Conservation (phyloP, 2,329 filamentous ascomycete species). For the Fusarium sp. region DNA sequence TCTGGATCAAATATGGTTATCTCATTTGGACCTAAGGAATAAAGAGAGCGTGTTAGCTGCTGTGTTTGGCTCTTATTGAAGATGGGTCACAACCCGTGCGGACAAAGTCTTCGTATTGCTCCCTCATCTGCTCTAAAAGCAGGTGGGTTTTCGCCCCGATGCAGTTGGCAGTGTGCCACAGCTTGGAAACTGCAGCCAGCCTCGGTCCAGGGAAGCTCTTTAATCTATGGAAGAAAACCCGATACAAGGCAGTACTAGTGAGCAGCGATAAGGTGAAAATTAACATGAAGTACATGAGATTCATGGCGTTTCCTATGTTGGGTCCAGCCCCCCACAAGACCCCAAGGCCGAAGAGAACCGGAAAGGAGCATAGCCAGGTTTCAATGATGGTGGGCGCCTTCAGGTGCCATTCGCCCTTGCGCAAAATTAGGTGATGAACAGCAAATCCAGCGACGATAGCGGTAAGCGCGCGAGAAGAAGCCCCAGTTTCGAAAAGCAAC, state of each 20-base stretch:
- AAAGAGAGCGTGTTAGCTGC: not conserved
- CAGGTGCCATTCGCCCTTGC: not conserved
- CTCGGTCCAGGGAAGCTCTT: not conserved
- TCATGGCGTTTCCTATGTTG: no score
- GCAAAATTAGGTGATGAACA: not conserved
- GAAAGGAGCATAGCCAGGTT: no score
- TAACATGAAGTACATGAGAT: no score
- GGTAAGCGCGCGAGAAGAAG: rapidly evolving
- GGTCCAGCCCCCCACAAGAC: no score
- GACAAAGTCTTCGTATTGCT: not conserved
- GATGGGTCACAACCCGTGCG: not conserved
- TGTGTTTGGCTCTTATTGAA: rapidly evolving
- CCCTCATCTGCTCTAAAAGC: not conserved
- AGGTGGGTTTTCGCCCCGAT: not conserved
- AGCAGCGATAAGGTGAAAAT: not conserved
- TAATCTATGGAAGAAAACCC: rapidly evolving
- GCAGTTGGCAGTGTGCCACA: not conserved
- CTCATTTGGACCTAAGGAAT: not conserved
- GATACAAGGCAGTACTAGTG: rapidly evolving
- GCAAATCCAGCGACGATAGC: not conserved
- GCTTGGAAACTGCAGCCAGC: not conserved
- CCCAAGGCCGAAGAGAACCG: no score
- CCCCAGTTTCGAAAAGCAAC: rapidly evolving
- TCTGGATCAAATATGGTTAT: not conserved
- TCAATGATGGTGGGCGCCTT: not conserved